Conservation (phyloP, 2,329 filamentous ascomycete genomes). For the Colletotrichum sp. region DNA sequence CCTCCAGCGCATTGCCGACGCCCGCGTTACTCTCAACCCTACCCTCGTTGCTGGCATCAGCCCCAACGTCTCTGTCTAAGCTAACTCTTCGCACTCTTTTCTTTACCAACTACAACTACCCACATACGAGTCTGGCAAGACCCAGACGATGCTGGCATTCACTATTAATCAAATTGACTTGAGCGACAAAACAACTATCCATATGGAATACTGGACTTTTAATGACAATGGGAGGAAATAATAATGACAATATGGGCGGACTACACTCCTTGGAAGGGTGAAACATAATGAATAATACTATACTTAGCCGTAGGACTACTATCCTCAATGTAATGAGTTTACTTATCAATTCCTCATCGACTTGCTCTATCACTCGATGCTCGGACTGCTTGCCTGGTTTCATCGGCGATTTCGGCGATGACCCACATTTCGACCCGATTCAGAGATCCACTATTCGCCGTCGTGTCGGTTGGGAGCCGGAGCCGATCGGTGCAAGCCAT, state of each 20-base stretch:
- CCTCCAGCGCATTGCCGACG: neutral
- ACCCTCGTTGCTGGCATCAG: neutral
- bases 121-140: neutral
- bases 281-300: neutral
- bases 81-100: neutral
- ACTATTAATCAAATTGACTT: neutral
- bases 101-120: neutral
- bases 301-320: neutral
- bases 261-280: neutral
- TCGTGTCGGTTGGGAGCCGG: neutral
- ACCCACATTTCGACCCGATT: no score
- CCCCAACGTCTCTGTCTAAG: neutral
- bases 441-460: neutral
- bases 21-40: neutral
- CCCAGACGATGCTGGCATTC: neutral
- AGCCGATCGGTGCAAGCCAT: fast-evolving
- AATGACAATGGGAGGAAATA: neutral
- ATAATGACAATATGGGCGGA: neutral
- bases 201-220: neutral
- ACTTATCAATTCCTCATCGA: neutral
- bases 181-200: neutral
- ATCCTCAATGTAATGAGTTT: neutral
- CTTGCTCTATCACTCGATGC: neutral
- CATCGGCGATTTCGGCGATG: neutral
- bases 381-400: neutral